Conservation (phyloP, 352 stramenopile species). For the Phytophthora hibernalis region DNA sequence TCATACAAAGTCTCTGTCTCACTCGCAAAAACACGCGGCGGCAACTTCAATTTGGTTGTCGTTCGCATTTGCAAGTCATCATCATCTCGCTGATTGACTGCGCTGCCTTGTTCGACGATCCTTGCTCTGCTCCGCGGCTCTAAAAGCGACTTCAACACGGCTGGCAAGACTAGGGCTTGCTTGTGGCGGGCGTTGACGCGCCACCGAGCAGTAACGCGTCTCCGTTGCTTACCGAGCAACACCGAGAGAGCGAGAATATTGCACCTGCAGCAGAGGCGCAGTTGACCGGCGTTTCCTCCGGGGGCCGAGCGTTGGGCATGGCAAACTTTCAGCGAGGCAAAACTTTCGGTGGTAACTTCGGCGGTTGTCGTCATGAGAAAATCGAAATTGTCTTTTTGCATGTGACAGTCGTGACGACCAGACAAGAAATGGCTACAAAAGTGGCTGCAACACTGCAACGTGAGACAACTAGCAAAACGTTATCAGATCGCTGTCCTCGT, state of each 20-base stretch:
- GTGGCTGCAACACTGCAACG: constrained; percentile 3
- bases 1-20: constrained; percentile 11
- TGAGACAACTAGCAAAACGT: constrained; percentile 34
- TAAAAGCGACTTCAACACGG: constrained; percentile 10
- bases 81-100: not conserved
- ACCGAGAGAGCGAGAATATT: constrained; percentile 10
- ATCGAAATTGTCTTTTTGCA: not conserved
- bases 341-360: not conserved
- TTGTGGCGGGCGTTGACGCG: not conserved
- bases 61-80: constrained; percentile 11
- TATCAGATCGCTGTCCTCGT: constrained; percentile 12
- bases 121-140: not conserved
- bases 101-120: not conserved
- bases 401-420: constrained; percentile 5
- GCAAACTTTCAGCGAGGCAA: constrained; percentile 2
- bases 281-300: constrained; percentile 7
- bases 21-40: constrained; percentile 20
- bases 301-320: too few species aligned
- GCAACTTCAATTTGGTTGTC: constrained; percentile 36
- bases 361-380: constrained; percentile 10
- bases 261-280: not conserved
- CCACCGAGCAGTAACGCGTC: constrained; percentile 3
- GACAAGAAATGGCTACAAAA: constrained; percentile 5
- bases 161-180: constrained; percentile 12
- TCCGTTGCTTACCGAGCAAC: not conserved